Percentiles rank a stretch among this genome's conserved stretches.
phyloP scores from a whole-genome alignment of 192 early-diverging fungal genomes.

The Backusella liffmaniae region DNA sequence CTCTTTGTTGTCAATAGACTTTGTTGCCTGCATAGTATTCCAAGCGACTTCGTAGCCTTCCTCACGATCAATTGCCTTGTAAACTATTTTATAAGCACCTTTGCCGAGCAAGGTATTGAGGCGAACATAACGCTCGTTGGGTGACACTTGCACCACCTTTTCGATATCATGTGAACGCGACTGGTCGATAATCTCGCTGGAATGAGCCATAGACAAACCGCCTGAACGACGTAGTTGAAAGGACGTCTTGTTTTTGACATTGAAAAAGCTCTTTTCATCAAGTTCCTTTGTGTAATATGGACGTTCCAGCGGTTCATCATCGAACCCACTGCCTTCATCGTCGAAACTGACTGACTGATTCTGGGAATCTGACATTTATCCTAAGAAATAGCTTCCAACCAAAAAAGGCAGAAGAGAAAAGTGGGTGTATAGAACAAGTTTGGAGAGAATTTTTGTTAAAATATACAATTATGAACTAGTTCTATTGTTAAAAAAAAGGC shows the following conservation, averaged over 20 bases:
- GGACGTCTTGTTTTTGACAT: neutral
- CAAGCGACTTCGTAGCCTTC: conserved; percentile 89
- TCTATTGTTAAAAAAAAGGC: neutral
- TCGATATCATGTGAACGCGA: conserved; percentile 50
- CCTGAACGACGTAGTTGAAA: conserved; percentile 6
- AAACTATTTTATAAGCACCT: conserved; percentile 85
- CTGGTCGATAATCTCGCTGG: conserved; percentile 51
- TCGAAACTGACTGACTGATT: conserved; percentile 11
- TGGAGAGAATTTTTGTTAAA: conserved; percentile 5
- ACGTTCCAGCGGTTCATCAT: conserved; percentile 11
- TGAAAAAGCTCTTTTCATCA: neutral
- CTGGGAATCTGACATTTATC: conserved; percentile 12
- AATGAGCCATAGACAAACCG: neutral
- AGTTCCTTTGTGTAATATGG: conserved; percentile 1
- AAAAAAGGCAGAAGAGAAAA: conserved; percentile 9
- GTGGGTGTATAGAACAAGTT: conserved; percentile 4
- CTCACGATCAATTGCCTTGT: conserved; percentile 80
- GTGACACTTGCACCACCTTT: conserved; percentile 55
- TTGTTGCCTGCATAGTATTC: conserved; percentile 65
- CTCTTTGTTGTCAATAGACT: conserved; percentile 34
- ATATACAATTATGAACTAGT: conserved; percentile 3
- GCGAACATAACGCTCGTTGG: conserved; percentile 56
- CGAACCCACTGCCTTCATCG: conserved; percentile 2
- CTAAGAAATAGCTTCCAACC: neutral
- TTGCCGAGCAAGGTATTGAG: conserved; percentile 65